Evolutionary conservation across 768 basidiomycete species (phyloP).

Genomic region (Leccinum arenicola): DNA sequence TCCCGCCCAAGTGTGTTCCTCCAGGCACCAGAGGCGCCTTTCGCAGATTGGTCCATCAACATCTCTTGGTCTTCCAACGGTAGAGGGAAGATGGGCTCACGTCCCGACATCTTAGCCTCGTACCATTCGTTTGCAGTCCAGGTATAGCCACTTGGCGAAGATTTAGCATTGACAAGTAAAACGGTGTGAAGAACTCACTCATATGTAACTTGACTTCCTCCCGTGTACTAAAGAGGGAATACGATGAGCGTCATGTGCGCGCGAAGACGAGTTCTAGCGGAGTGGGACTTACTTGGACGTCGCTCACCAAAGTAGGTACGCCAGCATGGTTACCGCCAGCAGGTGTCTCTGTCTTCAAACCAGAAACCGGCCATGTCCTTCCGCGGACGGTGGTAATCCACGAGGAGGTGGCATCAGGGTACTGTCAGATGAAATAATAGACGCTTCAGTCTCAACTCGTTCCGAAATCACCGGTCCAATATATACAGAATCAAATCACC

Average conservation of each 20-base stretch:
- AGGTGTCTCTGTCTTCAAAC: neutral
- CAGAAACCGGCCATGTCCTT: conserved; percentile 33
- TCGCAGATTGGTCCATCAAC: neutral
- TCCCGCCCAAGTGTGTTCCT: conserved; percentile 32
- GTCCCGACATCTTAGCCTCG: conserved; percentile 35
- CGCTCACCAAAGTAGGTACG: conserved; percentile 41
- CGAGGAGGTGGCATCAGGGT: conserved; percentile 36
- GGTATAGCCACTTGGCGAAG: conserved; percentile 37
- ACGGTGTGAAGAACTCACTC: conserved; percentile 25
- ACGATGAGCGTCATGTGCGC: neutral
- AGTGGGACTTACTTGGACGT: conserved; percentile 33
- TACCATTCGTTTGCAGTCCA: conserved; percentile 52
- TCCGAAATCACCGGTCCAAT: neutral
- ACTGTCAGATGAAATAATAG: conserved; percentile 18
- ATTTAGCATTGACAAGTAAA: too few species aligned
- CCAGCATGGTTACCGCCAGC: conserved; percentile 34
- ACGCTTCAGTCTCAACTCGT: neutral
- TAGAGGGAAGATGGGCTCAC: conserved; percentile 7
- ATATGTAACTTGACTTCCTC: conserved; percentile 42
- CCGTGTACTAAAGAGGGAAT: conserved; percentile 34
- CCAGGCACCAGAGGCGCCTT: conserved; percentile 55
- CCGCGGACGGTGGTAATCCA: conserved; percentile 42
- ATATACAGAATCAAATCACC: conserved; percentile 18
- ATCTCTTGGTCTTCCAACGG: neutral
- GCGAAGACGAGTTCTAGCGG: neutral